A percentile compares a stretch with the other conserved stretches of the same genome.
Evolutionary conservation across 139 green algal species (phyloP).

Genomic region (Yamagishiella unicocca): DNA sequence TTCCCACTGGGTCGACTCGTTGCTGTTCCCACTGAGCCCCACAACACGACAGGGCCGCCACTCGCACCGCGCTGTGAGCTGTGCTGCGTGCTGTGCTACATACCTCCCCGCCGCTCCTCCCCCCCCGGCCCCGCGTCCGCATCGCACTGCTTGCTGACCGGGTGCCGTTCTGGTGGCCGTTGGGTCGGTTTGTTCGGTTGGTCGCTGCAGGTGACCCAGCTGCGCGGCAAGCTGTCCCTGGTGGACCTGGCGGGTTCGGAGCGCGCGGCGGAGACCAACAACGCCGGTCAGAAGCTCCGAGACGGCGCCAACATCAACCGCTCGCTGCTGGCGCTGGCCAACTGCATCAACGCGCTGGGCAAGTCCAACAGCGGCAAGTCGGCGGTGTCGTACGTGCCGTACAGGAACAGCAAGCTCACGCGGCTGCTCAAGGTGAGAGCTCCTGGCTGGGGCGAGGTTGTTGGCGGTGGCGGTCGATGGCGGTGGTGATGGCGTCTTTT

Average conservation of each 20-base stretch:
- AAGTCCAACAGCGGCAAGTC: constrained; percentile 61
- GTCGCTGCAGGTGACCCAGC: constrained; percentile 43
- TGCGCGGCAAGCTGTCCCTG: constrained; percentile 76
- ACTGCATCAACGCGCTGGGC: constrained; percentile 92
- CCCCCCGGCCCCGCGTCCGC: too few relatives aligned
- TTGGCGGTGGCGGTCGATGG: too few relatives aligned
- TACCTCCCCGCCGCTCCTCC: background rate
- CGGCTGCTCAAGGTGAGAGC: constrained; percentile 65
- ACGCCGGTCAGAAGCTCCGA: constrained; percentile 78
- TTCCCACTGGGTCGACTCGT: too few relatives aligned
- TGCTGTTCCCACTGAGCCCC: too few relatives aligned
- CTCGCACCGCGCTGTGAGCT: too few relatives aligned
- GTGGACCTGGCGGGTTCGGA: constrained; percentile 81
- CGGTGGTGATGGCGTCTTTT: too few relatives aligned
- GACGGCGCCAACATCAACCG: constrained; percentile 91
- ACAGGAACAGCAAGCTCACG: constrained; percentile 87
- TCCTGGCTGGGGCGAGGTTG: too few relatives aligned
- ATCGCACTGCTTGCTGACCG: too few relatives aligned
- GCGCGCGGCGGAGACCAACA: constrained; percentile 79
- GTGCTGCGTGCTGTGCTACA: too few relatives aligned
- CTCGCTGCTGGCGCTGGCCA: constrained; percentile 86
- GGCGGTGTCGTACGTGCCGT: constrained; percentile 77
- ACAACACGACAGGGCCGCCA: too few relatives aligned
- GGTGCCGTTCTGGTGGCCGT: too few relatives aligned
- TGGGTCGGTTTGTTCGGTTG: too few relatives aligned